Evolutionary conservation across 805 yeast genomes (phyloP).

Genomic region (Wickerhamiella sergipiensis): DNA sequence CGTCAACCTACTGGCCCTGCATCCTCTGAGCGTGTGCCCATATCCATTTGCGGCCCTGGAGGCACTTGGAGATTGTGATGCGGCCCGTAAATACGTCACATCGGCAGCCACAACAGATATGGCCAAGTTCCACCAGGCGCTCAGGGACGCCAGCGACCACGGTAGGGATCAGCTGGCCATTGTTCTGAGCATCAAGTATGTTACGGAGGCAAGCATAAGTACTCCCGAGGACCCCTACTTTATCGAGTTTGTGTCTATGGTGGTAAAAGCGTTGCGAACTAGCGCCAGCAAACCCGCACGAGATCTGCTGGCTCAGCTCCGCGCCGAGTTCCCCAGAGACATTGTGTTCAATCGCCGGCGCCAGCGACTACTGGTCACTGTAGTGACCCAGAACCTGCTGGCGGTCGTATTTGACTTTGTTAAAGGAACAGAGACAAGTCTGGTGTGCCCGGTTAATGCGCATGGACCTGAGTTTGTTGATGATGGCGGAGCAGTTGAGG

Average conservation of each 20-base stretch:
- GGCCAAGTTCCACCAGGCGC: not conserved
- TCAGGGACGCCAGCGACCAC: not conserved
- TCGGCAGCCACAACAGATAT: not conserved
- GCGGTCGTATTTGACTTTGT: not conserved
- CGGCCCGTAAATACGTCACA: not conserved
- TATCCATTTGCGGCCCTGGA: not conserved
- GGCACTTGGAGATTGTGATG: not conserved
- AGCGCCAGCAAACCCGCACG: not conserved
- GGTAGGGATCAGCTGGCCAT: not conserved
- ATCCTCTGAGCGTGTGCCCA: not conserved
- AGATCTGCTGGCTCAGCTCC: conserved; percentile 1
- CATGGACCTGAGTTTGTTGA: not conserved
- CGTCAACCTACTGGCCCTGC: conserved; percentile 1
- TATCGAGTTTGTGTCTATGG: not conserved
- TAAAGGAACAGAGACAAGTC: not conserved
- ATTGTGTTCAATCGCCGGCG: conserved; percentile 4
- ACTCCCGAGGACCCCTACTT: not conserved
- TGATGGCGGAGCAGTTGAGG: not conserved
- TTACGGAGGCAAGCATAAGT: not conserved
- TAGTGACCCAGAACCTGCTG: not conserved
- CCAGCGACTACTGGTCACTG: conserved; percentile 3
- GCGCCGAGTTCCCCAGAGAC: not conserved
- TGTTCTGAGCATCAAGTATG: not conserved
- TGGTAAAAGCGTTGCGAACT: not conserved
- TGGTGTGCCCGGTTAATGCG: not conserved